Base-by-base conservation (phyloP, 2,329 filamentous ascomycete genomes). In the Paracoccidioides brasiliensis region DNA sequence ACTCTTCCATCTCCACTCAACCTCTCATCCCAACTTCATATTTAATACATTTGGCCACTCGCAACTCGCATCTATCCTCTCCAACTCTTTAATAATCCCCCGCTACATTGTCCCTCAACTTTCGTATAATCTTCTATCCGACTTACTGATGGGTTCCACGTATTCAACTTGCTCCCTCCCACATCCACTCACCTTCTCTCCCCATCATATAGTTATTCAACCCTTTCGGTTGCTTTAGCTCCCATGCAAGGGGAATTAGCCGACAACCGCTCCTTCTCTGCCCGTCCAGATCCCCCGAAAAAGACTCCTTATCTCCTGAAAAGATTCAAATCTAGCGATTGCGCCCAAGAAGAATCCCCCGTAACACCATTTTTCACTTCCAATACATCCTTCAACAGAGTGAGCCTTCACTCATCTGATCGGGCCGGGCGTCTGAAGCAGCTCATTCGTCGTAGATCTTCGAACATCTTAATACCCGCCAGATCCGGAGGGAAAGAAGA, bases 131-230 rank as follows among this genome's bases (percentile, higher is more conserved):
- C 48, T 14, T 30, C 35, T 40, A 6, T 40, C 14, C 37, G 46
- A n/a, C n/a, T 51, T 35, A 68, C 64, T 42, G 66, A 68, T 55
- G 71, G 68, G 66, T 70, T 71, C 62, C 63, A 57, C 57, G 57
- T 64, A 57, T 57, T 43, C 57, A 59, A 42, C 65, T 62, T 58
- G 74, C 69, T 32, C 67, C 65, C 62, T 52, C 53, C 55, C 65
- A 67, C 53, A 62, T 69, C 49, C 76, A 66, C 66, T 79, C 78
- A 62, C 74, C 76, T 64, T 73, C 69, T 52, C 64, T 61, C 64
- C 54, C 74, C 72, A 71, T 72, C 68, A 82, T 79, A 61, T 22
- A 22, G 22, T 22, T 58, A 38, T 82, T 80, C 62, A 78, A 71
- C 57, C 74, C 67, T 37, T 72, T 73, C 46, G 74, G 76, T 43